These are phyloP conservation scores for Neurospora terricola DNA, from an alignment of 495 filamentous ascomycete genomes.

Conservation along the genomic window DNA sequence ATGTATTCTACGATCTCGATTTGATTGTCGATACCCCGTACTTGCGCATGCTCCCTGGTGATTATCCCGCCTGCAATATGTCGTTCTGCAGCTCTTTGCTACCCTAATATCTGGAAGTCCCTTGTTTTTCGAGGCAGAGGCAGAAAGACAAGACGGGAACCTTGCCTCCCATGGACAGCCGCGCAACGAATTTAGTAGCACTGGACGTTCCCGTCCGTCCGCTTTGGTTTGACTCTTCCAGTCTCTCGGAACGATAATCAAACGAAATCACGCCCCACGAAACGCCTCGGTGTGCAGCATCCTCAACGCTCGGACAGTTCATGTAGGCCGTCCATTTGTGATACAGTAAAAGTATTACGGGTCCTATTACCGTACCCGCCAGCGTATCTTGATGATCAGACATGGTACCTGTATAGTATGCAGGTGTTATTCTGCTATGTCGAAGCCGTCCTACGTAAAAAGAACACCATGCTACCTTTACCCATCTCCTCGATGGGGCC, in stretches of 20 bases:
- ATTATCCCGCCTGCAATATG: conserved; percentile 9
- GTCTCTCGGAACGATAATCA: conserved; percentile 22
- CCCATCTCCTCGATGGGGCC: background rate
- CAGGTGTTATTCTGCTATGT: background rate
- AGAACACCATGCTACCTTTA: background rate
- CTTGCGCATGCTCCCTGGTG: background rate
- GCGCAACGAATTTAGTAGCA: background rate
- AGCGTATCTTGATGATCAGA: background rate
- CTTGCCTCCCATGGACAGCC: background rate
- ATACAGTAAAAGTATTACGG: background rate
- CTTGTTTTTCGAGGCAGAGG: background rate
- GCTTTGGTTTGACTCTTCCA: conserved; percentile 11
- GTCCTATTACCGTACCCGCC: conserved; percentile 2
- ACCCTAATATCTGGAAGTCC: background rate
- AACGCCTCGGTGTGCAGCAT: background rate
- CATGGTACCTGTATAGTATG: background rate
- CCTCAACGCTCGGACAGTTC: background rate
- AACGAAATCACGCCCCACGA: conserved; percentile 5
- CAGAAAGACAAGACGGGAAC: background rate
- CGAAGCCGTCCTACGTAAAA: background rate
- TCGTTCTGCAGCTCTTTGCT: conserved; percentile 8
- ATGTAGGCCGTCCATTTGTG: background rate
- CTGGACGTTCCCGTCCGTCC: background rate
- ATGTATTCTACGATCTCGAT: background rate
- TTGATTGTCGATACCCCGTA: background rate